A percentile compares a stretch with the other conserved stretches of the same genome.
These are phyloP conservation scores for Septoria linicola DNA, from an alignment of 2,329 filamentous ascomycete species.

Conservation along the genomic window DNA sequence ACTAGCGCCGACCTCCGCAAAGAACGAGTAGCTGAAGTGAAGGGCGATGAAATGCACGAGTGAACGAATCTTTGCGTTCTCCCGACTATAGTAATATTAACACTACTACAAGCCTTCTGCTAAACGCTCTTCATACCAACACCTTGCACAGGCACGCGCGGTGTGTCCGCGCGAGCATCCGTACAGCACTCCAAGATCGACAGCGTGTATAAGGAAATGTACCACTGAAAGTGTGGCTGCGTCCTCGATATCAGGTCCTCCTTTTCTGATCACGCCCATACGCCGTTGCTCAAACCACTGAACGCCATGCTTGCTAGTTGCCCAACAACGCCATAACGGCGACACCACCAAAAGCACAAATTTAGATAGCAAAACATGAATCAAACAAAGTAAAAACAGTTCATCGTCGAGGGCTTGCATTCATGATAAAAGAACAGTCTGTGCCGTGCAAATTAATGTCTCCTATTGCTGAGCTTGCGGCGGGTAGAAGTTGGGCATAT, in stretches of 20 bases:
- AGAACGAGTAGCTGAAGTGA: too few species aligned
- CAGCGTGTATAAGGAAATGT: too few species aligned
- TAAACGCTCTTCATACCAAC: too few species aligned
- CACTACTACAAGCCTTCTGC: too few species aligned
- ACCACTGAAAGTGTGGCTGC: neutral
- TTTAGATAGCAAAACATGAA: constrained; percentile 12
- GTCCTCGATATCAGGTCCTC: neutral
- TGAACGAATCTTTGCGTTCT: too few species aligned
- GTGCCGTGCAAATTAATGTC: neutral
- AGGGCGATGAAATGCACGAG: too few species aligned
- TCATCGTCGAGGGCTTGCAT: neutral
- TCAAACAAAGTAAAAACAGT: constrained; percentile 8
- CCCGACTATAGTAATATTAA: too few species aligned
- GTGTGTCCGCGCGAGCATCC: too few species aligned
- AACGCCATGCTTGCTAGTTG: constrained; percentile 27
- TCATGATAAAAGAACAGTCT: neutral
- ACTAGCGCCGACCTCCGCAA: too few species aligned
- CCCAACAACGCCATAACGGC: constrained; percentile 18
- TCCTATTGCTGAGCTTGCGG: constrained; percentile 21
- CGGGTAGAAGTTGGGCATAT: constrained; percentile 25
- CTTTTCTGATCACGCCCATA: constrained; percentile 10
- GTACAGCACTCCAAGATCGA: too few species aligned
- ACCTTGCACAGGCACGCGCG: too few species aligned
- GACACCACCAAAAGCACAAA: constrained; percentile 14
- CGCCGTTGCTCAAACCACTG: neutral